phyloP scores from a whole-genome alignment of 441 rosid species.

The Erodium moschatum region DNA sequence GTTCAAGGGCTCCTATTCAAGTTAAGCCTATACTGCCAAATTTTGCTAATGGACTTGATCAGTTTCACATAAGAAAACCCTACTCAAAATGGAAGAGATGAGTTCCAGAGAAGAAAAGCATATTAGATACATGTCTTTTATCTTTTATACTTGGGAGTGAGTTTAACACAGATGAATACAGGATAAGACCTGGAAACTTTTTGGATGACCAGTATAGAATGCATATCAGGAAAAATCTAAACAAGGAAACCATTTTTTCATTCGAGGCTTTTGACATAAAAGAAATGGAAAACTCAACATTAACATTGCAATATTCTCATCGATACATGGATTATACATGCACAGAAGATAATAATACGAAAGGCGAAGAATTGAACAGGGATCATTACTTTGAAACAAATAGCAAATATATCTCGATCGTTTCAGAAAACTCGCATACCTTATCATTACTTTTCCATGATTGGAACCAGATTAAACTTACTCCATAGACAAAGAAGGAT shows the following conservation, averaged over 20 bases:
- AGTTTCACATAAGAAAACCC: neutral
- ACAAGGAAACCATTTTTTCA: neutral
- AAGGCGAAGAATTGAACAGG: neutral
- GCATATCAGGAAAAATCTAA: neutral
- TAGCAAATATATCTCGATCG: neutral
- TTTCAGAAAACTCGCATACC: neutral
- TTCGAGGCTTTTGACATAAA: neutral
- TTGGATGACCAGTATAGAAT: neutral
- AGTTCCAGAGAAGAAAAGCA: neutral
- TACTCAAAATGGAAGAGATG: neutral
- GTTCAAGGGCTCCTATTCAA: neutral
- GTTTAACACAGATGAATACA: neutral
- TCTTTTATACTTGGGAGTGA: neutral
- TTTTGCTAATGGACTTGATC: neutral
- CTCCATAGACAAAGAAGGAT: constrained; percentile 4
- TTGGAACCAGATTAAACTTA: constrained; percentile 1
- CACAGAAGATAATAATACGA: neutral
- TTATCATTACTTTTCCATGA: neutral
- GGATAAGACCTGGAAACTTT: neutral
- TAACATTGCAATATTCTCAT: neutral
- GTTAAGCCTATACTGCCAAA: neutral
- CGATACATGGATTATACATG: neutral
- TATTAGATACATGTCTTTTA: neutral
- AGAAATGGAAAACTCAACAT: neutral
- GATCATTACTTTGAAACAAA: neutral